Evolutionary conservation across 208 protist genomes (phyloP).

Genomic region (Novymonas esmeraldas): DNA sequence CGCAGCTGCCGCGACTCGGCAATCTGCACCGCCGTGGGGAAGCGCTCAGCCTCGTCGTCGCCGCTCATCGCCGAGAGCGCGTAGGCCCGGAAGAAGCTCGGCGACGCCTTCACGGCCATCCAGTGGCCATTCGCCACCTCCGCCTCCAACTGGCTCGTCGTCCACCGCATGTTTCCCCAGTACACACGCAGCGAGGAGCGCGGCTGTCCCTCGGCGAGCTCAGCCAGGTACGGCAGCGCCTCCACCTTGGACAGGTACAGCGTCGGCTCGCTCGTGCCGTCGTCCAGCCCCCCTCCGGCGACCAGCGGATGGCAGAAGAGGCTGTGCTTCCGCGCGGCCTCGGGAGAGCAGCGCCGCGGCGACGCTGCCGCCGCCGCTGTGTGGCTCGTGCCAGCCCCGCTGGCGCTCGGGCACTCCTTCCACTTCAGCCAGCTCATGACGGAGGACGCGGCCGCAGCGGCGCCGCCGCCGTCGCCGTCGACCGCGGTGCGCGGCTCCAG

Average conservation of each 20-base stretch:
- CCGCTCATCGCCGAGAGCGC: conserved; percentile 25
- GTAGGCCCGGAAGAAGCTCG: conserved; percentile 81
- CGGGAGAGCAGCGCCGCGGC: conserved; percentile 2
- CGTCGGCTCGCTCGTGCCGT: conserved; percentile 72
- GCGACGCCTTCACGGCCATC: conserved; percentile 80
- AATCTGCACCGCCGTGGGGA: conserved; percentile 73
- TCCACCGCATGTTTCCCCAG: conserved; percentile 87
- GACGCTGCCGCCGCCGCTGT: neutral
- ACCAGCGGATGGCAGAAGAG: conserved; percentile 73
- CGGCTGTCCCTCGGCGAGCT: conserved; percentile 66
- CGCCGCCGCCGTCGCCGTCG: neutral
- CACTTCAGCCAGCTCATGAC: conserved; percentile 67
- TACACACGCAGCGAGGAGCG: conserved; percentile 83
- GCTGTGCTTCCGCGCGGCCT: conserved; percentile 27
- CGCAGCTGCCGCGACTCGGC: conserved; percentile 42
- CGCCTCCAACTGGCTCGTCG: conserved; percentile 68
- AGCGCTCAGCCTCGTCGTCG: conserved; percentile 42
- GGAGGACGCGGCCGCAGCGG: conserved; percentile 8
- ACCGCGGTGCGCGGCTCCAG: conserved; percentile 39
- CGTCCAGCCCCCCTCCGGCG: conserved; percentile 39
- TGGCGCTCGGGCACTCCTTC: conserved; percentile 25
- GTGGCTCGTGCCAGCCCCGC: neutral
- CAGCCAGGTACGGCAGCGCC: conserved; percentile 77
- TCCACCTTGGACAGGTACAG: conserved; percentile 83
- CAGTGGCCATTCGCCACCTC: conserved; percentile 88